These are phyloP conservation scores for Blastomyces emzantsi DNA, from an alignment of 2,329 filamentous ascomycete genomes.

Conservation along the genomic window DNA sequence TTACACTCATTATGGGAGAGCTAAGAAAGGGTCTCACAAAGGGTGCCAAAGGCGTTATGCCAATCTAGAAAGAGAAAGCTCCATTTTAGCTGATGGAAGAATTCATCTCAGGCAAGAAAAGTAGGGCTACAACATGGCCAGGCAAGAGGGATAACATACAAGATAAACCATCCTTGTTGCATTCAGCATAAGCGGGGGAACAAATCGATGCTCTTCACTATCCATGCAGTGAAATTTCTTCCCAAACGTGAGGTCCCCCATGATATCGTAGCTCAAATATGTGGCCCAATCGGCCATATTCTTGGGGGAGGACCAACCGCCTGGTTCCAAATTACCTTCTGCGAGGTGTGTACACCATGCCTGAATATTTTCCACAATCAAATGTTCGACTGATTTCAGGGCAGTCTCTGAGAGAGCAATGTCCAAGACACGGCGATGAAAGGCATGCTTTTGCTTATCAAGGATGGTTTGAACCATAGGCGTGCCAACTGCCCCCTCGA, in stretches of 20 bases:
- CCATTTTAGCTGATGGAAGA: neutral
- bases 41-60: slow-evolving; percentile 10
- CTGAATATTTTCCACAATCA: slow-evolving; percentile 17
- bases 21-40: slow-evolving; percentile 15
- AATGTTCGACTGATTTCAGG: slow-evolving; percentile 18
- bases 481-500: slow-evolving; percentile 26
- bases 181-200: slow-evolving; percentile 23
- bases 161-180: slow-evolving; percentile 15
- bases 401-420: slow-evolving; percentile 26
- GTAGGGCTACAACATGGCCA: neutral
- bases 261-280: slow-evolving; percentile 29
- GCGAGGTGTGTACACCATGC: slow-evolving; percentile 16
- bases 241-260: slow-evolving; percentile 30
- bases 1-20: slow-evolving; percentile 16
- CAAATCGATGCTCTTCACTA: slow-evolving; percentile 15
- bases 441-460: slow-evolving; percentile 18
- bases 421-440: slow-evolving; percentile 22
- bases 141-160: slow-evolving; percentile 5
- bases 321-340: slow-evolving; percentile 14
- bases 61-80: slow-evolving; percentile 9
- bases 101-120: slow-evolving; percentile 1
- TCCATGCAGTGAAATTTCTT: slow-evolving; percentile 27
- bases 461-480: slow-evolving; percentile 20
- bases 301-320: slow-evolving; percentile 17
- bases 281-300: slow-evolving; percentile 26